Conservation (phyloP, 352 stramenopile species). For the Phytophthora pisi region DNA sequence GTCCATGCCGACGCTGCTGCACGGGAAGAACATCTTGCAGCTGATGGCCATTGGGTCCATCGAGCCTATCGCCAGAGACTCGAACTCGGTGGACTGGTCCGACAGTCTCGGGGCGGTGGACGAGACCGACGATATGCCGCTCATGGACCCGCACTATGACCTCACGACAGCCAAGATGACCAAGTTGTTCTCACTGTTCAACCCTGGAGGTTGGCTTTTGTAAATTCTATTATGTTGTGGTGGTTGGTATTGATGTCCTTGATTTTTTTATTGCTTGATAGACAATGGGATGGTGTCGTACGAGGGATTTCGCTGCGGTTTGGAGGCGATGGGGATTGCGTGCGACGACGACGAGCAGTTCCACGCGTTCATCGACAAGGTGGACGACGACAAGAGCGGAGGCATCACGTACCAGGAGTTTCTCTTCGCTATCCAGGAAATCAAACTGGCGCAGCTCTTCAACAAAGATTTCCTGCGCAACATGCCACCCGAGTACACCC, state of each 20-base stretch:
- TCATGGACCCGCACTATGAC: conserved; percentile 89
- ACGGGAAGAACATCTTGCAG: conserved; percentile 69
- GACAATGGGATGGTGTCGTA: conserved; percentile 76
- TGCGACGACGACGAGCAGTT: conserved; percentile 75
- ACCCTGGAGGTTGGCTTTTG: conserved; percentile 58
- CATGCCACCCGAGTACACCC: conserved; percentile 35
- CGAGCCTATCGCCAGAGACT: conserved; percentile 40
- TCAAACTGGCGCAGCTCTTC: conserved; percentile 90
- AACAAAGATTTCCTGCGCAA: conserved; percentile 63
- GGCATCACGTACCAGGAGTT: conserved; percentile 88
- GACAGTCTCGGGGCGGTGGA: conserved; percentile 41
- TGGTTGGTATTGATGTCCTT: not conserved
- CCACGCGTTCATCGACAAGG: conserved; percentile 70
- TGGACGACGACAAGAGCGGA: conserved; percentile 84
- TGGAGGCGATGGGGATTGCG: conserved; percentile 80
- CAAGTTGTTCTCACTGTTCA: conserved; percentile 70
- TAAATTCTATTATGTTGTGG: too few relatives aligned
- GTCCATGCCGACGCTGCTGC: conserved; percentile 39
- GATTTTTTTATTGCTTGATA: too few relatives aligned
- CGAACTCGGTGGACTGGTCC: conserved; percentile 70
- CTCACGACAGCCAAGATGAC: conserved; percentile 74
- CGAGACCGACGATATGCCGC: conserved; percentile 52
- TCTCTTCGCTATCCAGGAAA: conserved; percentile 84
- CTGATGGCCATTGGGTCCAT: conserved; percentile 54
- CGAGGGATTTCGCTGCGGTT: conserved; percentile 69